Base-by-base conservation (phyloP, 2,329 filamentous ascomycete species). In the Cladobotryum mycophilum region DNA sequence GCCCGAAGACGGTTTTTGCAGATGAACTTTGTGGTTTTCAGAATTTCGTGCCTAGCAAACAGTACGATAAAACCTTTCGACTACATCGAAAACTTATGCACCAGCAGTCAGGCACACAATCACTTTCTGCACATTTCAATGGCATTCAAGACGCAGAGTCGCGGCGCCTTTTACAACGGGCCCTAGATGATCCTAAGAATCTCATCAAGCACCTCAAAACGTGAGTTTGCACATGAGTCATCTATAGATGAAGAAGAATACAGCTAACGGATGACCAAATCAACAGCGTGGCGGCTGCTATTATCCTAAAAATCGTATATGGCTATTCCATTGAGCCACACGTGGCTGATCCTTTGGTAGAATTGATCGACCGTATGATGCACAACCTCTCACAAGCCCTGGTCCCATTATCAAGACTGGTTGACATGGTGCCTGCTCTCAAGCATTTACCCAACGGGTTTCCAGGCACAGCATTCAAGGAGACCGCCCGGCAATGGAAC, bases 71-170 rank as follows among this genome's bases (percentile, higher is more conserved):
- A 5, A 18, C 14, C 2, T 35, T 14, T 17, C 33, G 47, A 11
- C 12, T 15, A 12, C 37, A 48, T 7, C 45, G 52, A 4, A 52
- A 48, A 34, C 1, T 52, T 13, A 20, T 54, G 20, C 40, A 52
- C 14, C 36, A 54, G 8, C 42, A 46, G 4, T 1, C 43, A 25
- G 48, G 52, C 9, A 52, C 46, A 12, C 43, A 41, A 30, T 1
- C 2, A 8, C 22, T 45, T 2, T 14, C 25, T 2, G 2, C 1
- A 2, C 30, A 34, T 22, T 55, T 49, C 22, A 9, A 37, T 5
- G 18, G 42, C 4, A 38, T 47, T 20, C 52, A 57, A 35, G 49
- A 56, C 4, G 15, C 50, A 11, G 55, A 56, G 18, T 46, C 49
- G 3, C 34, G 25, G 12, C 49, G 52, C 9, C 41, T 49, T 13